phyloP scores from a whole-genome alignment of 73 alveolate species.

The Tetrahymena thermophila region DNA sequence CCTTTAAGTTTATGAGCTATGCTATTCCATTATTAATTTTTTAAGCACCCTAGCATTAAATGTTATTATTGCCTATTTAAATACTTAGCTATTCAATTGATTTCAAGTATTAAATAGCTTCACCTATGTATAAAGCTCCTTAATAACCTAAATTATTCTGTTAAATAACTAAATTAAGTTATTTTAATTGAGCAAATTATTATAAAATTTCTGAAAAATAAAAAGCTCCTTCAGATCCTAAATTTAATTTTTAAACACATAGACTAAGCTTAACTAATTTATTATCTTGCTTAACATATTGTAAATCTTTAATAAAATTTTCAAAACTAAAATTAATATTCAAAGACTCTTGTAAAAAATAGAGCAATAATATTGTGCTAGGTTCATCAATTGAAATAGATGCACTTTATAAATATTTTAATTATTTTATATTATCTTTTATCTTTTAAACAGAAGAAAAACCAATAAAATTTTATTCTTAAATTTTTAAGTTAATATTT shows the following conservation, averaged over 20 bases:
- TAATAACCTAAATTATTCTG: not conserved
- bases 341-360: not conserved
- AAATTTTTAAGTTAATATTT: too few relatives aligned
- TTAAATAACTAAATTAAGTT: not conserved
- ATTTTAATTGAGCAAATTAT: too few relatives aligned
- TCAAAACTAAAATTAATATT: not conserved
- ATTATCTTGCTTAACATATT: not conserved
- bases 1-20: not conserved
- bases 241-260: not conserved
- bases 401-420: too few relatives aligned
- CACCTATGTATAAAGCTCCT: not conserved
- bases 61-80: too few relatives aligned
- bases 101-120: not conserved
- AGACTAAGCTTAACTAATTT: not conserved
- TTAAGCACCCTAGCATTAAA: not conserved
- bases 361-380: not conserved
- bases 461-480: not conserved
- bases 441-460: not conserved
- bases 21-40: not conserved
- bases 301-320: too few relatives aligned
- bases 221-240: not conserved
- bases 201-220: not conserved
- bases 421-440: too few relatives aligned
- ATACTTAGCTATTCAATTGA: not conserved
- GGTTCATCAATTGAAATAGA: not conserved